Evolutionary conservation across 768 basidiomycete species (phyloP).

Genomic region (Mrakia blollopis): DNA sequence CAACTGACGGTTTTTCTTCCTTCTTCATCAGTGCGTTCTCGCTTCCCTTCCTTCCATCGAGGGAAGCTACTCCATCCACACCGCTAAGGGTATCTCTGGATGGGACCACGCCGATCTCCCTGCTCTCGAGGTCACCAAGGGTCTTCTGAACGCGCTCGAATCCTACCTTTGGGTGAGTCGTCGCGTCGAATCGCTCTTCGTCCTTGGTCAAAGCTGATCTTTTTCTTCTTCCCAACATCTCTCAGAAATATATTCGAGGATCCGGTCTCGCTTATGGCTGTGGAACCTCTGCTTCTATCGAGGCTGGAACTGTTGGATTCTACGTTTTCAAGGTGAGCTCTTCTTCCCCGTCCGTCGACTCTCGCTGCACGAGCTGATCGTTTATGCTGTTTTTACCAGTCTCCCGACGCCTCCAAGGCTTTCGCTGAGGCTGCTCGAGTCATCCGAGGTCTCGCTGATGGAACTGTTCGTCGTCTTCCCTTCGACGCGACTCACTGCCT

Average conservation of each 20-base stretch:
- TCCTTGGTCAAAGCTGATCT: slow-evolving; percentile 44
- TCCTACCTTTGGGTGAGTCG: slow-evolving; percentile 10
- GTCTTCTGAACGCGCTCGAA: slow-evolving; percentile 86
- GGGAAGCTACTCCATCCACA: slow-evolving; percentile 77
- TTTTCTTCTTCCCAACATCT: slow-evolving; percentile 22
- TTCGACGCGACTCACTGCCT: slow-evolving; percentile 37
- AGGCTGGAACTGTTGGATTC: slow-evolving; percentile 71
- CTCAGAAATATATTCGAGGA: slow-evolving; percentile 72
- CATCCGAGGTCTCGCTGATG: slow-evolving; percentile 71
- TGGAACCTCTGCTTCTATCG: slow-evolving; percentile 64
- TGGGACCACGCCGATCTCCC: slow-evolving; percentile 79
- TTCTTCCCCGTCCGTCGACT: neutral
- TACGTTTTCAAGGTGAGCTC: slow-evolving; percentile 59
- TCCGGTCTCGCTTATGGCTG: slow-evolving; percentile 95
- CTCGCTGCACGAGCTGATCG: neutral
- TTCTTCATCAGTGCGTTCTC: slow-evolving; percentile 66
- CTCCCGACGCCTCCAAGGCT: slow-evolving; percentile 71
- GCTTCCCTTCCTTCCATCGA: slow-evolving; percentile 91
- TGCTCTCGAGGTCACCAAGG: slow-evolving; percentile 73
- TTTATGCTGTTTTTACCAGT: slow-evolving; percentile 50
- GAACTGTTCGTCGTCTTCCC: slow-evolving; percentile 55
- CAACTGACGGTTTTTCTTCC: slow-evolving; percentile 47
- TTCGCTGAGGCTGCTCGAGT: slow-evolving; percentile 75
- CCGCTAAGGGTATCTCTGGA: slow-evolving; percentile 62
- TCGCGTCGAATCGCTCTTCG: neutral